Conservation (phyloP, 1,284 basidiomycete species). For the Cutaneotrichosporon cavernicola region DNA sequence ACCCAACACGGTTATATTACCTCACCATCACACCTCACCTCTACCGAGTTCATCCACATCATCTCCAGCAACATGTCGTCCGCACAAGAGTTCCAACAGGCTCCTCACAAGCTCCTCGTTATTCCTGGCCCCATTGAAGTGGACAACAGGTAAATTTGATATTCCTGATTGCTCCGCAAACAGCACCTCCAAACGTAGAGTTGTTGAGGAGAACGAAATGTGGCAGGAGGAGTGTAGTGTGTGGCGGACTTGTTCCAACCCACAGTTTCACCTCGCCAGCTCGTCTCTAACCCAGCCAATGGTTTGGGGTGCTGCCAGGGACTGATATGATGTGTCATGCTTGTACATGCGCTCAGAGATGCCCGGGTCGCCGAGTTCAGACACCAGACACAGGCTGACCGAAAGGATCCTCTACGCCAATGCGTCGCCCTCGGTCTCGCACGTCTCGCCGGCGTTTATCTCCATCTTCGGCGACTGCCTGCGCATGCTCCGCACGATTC, state of each 20-base stretch:
- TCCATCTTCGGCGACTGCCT: conserved; percentile 87
- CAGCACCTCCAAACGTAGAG: background rate
- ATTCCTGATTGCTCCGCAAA: too few species aligned
- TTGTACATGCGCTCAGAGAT: too few species aligned
- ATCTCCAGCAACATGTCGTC: conserved; percentile 27
- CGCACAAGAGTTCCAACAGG: conserved; percentile 34
- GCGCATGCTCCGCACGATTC: conserved; percentile 75
- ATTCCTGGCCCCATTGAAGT: conserved; percentile 55
- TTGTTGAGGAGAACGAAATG: background rate
- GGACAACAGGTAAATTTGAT: background rate
- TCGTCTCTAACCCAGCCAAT: too few species aligned
- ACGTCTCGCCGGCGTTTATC: conserved; percentile 88
- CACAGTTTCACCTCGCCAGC: too few species aligned
- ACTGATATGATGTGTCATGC: too few species aligned
- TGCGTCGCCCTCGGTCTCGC: conserved; percentile 70
- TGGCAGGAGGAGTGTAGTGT: background rate
- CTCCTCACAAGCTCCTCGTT: conserved; percentile 52
- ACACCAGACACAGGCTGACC: conserved; percentile 9
- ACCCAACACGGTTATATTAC: background rate
- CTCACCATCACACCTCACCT: background rate
- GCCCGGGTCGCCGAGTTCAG: too few species aligned
- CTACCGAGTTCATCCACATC: background rate
- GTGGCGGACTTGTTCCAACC: background rate
- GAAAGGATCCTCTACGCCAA: conserved; percentile 52
- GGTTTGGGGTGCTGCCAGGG: too few species aligned